These are phyloP conservation scores for Claviceps monticola DNA, from an alignment of 2,329 filamentous ascomycete genomes.

Conservation along the genomic window DNA sequence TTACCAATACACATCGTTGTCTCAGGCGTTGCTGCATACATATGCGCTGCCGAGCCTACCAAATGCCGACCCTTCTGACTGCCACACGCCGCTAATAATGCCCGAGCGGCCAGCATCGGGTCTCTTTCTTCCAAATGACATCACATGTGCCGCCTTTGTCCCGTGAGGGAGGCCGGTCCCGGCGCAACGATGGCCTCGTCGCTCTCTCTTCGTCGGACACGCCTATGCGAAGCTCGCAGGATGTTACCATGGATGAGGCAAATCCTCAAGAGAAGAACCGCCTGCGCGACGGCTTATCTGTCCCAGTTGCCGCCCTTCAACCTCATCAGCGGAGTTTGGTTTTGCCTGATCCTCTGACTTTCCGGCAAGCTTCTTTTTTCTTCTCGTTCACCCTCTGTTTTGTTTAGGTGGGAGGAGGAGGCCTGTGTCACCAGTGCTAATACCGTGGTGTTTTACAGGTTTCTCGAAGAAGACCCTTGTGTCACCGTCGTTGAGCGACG, in stretches of 20 bases:
- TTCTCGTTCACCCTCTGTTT: not conserved
- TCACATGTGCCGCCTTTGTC: slow-evolving; percentile 6
- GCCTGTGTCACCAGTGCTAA: slow-evolving; percentile 4
- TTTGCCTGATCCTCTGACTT: slow-evolving; percentile 45
- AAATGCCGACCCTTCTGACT: slow-evolving; percentile 1
- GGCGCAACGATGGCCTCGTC: slow-evolving; percentile 6
- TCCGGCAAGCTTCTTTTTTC: slow-evolving; percentile 26
- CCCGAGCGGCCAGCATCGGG: slow-evolving; percentile 1
- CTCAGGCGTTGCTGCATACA: not conserved
- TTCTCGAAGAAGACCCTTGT: slow-evolving; percentile 72
- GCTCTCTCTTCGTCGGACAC: not conserved
- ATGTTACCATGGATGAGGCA: slow-evolving; percentile 1
- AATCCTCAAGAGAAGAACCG: not conserved
- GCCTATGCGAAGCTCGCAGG: not conserved
- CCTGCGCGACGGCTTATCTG: slow-evolving; percentile 6
- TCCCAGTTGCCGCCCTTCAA: slow-evolving; percentile 9
- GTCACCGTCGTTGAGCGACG: slow-evolving; percentile 63
- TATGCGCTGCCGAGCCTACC: not conserved
- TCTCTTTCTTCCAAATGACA: slow-evolving; percentile 4
- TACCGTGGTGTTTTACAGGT: slow-evolving; percentile 27
- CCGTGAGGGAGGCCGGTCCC: slow-evolving; percentile 4
- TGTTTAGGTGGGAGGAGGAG: not conserved
- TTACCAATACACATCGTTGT: not conserved
- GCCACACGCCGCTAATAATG: slow-evolving; percentile 5
- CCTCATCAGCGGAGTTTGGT: slow-evolving; percentile 32